Conservation (phyloP, 2,329 filamentous ascomycete genomes). For the Fusarium pseudoanthophilum region DNA sequence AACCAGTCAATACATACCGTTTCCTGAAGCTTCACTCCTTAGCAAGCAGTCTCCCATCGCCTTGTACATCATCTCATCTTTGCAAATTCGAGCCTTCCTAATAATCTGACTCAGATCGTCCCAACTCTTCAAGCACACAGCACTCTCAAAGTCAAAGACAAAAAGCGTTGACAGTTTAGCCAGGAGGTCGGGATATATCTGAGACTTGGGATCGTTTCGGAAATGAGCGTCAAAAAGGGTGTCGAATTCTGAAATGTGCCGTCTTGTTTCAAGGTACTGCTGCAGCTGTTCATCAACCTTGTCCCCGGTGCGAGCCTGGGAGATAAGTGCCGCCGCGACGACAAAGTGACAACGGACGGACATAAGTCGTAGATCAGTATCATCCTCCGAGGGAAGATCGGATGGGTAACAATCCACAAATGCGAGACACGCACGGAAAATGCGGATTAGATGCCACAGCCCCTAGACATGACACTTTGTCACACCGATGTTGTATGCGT, state of each 20-base stretch:
- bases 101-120: slow-evolving; percentile 72
- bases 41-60: slow-evolving; percentile 75
- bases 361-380: slow-evolving; percentile 65
- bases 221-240: slow-evolving; percentile 63
- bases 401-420: slow-evolving; percentile 64
- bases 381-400: slow-evolving; percentile 55
- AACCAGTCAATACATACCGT: slow-evolving; percentile 53
- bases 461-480: slow-evolving; percentile 67
- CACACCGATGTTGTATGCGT: slow-evolving; percentile 81
- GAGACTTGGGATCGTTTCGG: slow-evolving; percentile 51
- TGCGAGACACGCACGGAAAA: slow-evolving; percentile 64
- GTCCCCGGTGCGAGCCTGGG: slow-evolving; percentile 64
- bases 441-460: slow-evolving; percentile 62
- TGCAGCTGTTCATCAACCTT: slow-evolving; percentile 63
- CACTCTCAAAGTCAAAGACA: slow-evolving; percentile 83
- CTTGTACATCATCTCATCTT: slow-evolving; percentile 62
- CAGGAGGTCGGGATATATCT: slow-evolving; percentile 63
- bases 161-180: slow-evolving; percentile 74
- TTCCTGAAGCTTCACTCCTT: slow-evolving; percentile 60
- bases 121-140: slow-evolving; percentile 74
- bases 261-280: slow-evolving; percentile 70
- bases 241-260: slow-evolving; percentile 70
- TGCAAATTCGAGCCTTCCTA: slow-evolving; percentile 57
- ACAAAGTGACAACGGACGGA: slow-evolving; percentile 79
- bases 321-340: slow-evolving; percentile 61